Percentiles rank a stretch among this genome's conserved stretches.
Evolutionary conservation across 129 eudicot species (phyloP).

Genomic region (Heracleum sosnowskyi): DNA sequence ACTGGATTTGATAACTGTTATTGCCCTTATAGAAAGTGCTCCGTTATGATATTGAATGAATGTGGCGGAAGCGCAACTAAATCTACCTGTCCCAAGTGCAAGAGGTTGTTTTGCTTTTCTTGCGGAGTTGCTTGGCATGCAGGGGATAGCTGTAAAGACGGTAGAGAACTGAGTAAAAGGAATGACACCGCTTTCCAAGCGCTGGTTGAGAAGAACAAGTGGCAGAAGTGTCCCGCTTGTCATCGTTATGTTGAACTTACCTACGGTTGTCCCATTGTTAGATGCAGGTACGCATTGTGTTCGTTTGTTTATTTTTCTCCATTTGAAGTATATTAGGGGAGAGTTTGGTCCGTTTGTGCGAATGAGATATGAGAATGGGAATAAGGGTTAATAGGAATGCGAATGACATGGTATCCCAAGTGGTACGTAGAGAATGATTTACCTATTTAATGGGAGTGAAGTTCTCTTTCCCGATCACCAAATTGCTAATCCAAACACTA

Average conservation of each 20-base stretch:
- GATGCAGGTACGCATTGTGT: constrained; percentile 37
- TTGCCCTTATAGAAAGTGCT: constrained; percentile 37
- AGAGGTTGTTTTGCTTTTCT: constrained; percentile 38
- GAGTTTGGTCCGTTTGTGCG: too few species aligned
- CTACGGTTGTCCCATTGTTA: constrained; percentile 47
- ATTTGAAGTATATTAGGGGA: too few species aligned
- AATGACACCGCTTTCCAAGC: constrained; percentile 53
- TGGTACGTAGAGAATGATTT: too few species aligned
- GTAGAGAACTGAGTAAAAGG: constrained; percentile 41
- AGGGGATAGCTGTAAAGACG: constrained; percentile 54
- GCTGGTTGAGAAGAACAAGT: constrained; percentile 26
- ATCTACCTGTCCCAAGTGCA: constrained; percentile 49
- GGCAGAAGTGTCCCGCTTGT: constrained; percentile 48
- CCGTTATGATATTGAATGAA: too few species aligned
- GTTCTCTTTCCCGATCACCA: too few species aligned
- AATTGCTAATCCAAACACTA: too few species aligned
- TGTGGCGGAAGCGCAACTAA: constrained; percentile 17
- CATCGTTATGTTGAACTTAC: constrained; percentile 45
- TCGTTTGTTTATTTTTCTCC: too few species aligned
- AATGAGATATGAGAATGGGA: too few species aligned
- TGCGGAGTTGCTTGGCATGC: constrained; percentile 59
- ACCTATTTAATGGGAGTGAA: too few species aligned
- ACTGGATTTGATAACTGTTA: not conserved
- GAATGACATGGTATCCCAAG: too few species aligned
- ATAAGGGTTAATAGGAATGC: too few species aligned